Evolutionary conservation across 441 rosid species (phyloP).

Genomic region (Populus hybrid): DNA sequence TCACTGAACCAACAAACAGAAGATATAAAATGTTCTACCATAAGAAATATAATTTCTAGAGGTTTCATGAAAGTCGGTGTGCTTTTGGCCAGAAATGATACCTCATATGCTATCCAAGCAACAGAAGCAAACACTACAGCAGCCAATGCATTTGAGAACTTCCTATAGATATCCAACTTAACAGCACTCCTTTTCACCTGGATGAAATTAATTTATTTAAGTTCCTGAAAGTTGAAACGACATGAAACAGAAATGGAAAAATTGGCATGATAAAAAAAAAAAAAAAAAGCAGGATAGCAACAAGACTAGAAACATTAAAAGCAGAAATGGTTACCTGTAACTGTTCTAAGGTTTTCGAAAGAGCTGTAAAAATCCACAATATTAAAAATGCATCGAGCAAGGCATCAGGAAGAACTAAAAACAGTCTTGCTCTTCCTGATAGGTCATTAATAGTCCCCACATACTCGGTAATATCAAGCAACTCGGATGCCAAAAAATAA

Average conservation of each 20-base stretch:
- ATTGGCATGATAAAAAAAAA: background rate
- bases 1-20: background rate
- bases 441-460: slow-evolving; percentile 86
- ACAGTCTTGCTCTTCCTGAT: slow-evolving; percentile 88
- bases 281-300: background rate
- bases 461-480: slow-evolving; percentile 78
- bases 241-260: background rate
- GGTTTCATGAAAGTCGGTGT: background rate
- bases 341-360: slow-evolving; percentile 81
- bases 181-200: slow-evolving; percentile 82
- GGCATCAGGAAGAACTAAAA: slow-evolving; percentile 89
- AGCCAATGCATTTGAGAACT: slow-evolving; percentile 88
- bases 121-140: slow-evolving; percentile 82
- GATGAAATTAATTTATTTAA: slow-evolving; percentile 19
- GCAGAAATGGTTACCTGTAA: slow-evolving; percentile 60
- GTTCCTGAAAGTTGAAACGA: slow-evolving; percentile 16
- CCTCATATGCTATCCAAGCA: slow-evolving; percentile 94
- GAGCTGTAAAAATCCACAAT: slow-evolving; percentile 90
- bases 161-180: slow-evolving; percentile 90
- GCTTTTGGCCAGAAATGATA: slow-evolving; percentile 32
- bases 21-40: background rate
- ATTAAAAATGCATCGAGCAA: slow-evolving; percentile 91
- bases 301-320: background rate
- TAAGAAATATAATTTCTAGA: background rate
- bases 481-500: slow-evolving; percentile 90